These are phyloP conservation scores for Diplodia intermedia DNA, from an alignment of 2,329 filamentous ascomycete genomes.

Conservation along the genomic window DNA sequence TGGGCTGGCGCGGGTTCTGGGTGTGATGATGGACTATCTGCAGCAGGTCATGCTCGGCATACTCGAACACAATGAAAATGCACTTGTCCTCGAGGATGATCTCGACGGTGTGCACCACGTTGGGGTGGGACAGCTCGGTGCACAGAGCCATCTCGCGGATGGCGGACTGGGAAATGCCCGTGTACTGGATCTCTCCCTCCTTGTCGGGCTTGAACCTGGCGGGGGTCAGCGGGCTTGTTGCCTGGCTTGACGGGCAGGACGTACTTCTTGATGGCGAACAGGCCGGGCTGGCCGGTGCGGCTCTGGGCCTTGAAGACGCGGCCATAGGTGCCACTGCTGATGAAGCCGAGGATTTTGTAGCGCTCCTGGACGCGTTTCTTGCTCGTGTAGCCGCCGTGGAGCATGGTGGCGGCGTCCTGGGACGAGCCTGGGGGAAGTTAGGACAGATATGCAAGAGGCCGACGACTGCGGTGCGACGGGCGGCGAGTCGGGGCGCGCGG, in stretches of 20 bases:
- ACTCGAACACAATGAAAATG: conserved; percentile 99
- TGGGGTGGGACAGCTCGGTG: conserved; percentile 85
- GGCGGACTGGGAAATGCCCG: conserved; percentile 95
- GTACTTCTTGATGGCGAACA: conserved; percentile 98
- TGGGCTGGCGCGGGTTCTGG: conserved; percentile 83
- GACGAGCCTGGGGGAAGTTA: conserved; percentile 24
- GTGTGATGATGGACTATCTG: conserved; percentile 99
- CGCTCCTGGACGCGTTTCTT: conserved; percentile 91
- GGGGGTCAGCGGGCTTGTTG: conserved; percentile 21
- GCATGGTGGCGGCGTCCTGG: conserved; percentile 43
- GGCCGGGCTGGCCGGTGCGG: conserved; percentile 73
- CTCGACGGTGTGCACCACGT: conserved; percentile 89
- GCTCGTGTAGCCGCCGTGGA: conserved; percentile 61
- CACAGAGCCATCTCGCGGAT: conserved; percentile 98
- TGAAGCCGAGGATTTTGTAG: conserved; percentile 97
- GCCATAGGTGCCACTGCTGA: conserved; percentile 96
- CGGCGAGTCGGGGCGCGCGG: conserved; percentile 2
- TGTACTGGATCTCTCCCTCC: conserved; percentile 96
- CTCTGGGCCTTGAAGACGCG: conserved; percentile 95
- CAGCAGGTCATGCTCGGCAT: conserved; percentile 94
- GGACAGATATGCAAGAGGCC: conserved; percentile 20
- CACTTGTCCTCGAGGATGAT: conserved; percentile 98
- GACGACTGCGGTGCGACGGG: conserved; percentile 27
- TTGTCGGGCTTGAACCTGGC: conserved; percentile 90
- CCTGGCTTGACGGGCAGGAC: conserved; percentile 35